phyloP scores from a whole-genome alignment of 139 green algal species.

The Chlamydomonas urium region DNA sequence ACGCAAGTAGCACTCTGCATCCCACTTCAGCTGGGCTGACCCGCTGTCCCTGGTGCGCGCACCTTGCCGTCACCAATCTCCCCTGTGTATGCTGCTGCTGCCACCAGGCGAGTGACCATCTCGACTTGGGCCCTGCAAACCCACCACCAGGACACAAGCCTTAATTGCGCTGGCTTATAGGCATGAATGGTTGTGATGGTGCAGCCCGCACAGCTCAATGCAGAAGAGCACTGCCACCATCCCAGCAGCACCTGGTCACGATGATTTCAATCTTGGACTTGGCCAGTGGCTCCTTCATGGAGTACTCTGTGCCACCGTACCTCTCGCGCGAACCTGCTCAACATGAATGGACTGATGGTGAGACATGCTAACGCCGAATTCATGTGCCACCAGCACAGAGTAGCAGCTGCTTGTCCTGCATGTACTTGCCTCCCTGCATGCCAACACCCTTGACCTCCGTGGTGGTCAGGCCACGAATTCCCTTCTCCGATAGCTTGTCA shows the following conservation, averaged over 20 bases:
- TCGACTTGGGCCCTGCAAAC: conserved; percentile 5
- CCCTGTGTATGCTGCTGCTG: conserved; percentile 64
- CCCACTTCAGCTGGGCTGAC: too few relatives aligned
- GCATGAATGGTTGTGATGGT: not conserved
- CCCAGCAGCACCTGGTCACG: conserved; percentile 27
- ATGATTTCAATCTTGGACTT: conserved; percentile 79
- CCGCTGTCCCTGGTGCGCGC: too few relatives aligned
- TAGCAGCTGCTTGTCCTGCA: not conserved
- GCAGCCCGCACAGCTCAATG: not conserved
- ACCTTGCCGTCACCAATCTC: conserved; percentile 86
- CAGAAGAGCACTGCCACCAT: not conserved
- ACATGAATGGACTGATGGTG: too few relatives aligned
- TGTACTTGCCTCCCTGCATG: conserved; percentile 64
- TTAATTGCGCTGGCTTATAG: not conserved
- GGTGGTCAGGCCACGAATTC: conserved; percentile 79
- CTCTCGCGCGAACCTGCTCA: conserved; percentile 68
- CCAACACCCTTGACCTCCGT: conserved; percentile 65
- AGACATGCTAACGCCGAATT: too few relatives aligned
- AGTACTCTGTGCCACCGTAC: conserved; percentile 77
- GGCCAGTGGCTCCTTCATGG: conserved; percentile 58
- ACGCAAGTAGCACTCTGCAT: too few relatives aligned
- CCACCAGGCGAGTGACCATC: conserved; percentile 56
- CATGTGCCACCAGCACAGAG: not conserved
- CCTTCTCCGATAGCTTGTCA: conserved; percentile 47
- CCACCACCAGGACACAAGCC: too few relatives aligned